Evolutionary conservation across 2,329 filamentous ascomycete species (phyloP).

Genomic region (Cordyceps farinosa): DNA sequence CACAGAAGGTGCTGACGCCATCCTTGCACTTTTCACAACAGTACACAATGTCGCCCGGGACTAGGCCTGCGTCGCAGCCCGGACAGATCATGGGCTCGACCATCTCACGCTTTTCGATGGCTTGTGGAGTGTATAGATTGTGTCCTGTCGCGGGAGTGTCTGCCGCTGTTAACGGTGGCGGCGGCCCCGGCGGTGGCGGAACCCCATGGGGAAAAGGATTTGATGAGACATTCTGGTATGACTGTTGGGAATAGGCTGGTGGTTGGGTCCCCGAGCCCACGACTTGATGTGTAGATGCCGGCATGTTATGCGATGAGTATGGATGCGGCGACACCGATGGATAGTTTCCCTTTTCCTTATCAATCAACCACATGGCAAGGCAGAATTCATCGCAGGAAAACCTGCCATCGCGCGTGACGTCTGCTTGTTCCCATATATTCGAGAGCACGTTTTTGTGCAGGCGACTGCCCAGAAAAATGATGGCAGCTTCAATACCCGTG

Average conservation of each 20-base stretch:
- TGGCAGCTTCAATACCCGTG: slow-evolving; percentile 23
- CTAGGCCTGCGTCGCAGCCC: slow-evolving; percentile 14
- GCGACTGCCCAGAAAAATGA: slow-evolving; percentile 22
- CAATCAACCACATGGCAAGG: slow-evolving; percentile 25
- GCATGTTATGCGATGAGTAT: background rate
- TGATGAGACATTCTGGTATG: background rate
- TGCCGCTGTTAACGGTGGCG: background rate
- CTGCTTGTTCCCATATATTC: slow-evolving; percentile 25
- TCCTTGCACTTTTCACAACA: slow-evolving; percentile 9
- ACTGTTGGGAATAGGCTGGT: background rate
- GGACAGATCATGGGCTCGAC: slow-evolving; percentile 17
- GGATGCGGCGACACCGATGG: background rate
- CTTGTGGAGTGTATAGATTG: background rate
- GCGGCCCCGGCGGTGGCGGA: background rate
- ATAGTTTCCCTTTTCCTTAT: slow-evolving; percentile 13
- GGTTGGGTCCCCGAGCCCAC: background rate
- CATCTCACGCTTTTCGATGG: slow-evolving; percentile 9
- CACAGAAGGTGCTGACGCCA: slow-evolving; percentile 2
- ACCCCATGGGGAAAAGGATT: background rate
- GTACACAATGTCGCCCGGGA: slow-evolving; percentile 15
- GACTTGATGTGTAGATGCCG: background rate
- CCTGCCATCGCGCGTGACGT: slow-evolving; percentile 23
- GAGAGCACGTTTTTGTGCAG: slow-evolving; percentile 21
- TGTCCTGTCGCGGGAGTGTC: background rate
- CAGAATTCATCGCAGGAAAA: slow-evolving; percentile 25